Conservation (phyloP, 2,329 filamentous ascomycete species). For the Fusarium duplospermum region DNA sequence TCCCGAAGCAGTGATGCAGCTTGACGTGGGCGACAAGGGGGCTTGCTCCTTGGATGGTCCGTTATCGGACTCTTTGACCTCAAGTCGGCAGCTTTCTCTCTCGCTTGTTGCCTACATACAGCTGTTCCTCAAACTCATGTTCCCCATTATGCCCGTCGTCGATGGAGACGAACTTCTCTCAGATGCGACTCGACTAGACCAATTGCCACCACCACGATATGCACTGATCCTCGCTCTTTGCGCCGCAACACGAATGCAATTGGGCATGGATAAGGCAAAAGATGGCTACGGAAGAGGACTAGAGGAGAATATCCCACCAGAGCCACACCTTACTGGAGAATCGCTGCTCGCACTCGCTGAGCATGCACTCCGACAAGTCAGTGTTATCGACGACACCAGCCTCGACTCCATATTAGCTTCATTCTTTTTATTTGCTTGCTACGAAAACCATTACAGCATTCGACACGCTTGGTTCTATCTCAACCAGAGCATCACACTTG, state of each 20-base stretch:
- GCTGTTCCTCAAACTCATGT: conserved; percentile 47
- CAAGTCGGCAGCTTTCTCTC: conserved; percentile 35
- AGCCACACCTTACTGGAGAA: conserved; percentile 41
- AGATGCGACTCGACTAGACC: conserved; percentile 41
- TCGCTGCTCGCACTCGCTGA: conserved; percentile 44
- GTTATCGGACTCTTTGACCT: background rate
- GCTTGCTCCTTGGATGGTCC: background rate
- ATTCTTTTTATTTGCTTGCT: conserved; percentile 47
- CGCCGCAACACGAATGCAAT: conserved; percentile 46
- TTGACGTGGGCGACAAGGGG: background rate
- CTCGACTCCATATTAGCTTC: conserved; percentile 46
- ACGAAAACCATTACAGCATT: conserved; percentile 46
- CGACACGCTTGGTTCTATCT: conserved; percentile 48
- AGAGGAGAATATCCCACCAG: conserved; percentile 30
- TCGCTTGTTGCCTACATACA: conserved; percentile 44
- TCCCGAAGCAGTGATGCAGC: background rate
- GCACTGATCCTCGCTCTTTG: conserved; percentile 45
- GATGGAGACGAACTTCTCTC: conserved; percentile 43
- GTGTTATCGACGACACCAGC: conserved; percentile 42
- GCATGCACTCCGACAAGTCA: conserved; percentile 42
- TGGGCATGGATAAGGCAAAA: conserved; percentile 38
- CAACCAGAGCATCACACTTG: conserved; percentile 48
- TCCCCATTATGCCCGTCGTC: conserved; percentile 49
- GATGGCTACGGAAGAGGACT: conserved; percentile 20
- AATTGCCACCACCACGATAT: conserved; percentile 43